Evolutionary conservation across 306 rosid species (phyloP).

Genomic region (Casuarina cunninghamiana): DNA sequence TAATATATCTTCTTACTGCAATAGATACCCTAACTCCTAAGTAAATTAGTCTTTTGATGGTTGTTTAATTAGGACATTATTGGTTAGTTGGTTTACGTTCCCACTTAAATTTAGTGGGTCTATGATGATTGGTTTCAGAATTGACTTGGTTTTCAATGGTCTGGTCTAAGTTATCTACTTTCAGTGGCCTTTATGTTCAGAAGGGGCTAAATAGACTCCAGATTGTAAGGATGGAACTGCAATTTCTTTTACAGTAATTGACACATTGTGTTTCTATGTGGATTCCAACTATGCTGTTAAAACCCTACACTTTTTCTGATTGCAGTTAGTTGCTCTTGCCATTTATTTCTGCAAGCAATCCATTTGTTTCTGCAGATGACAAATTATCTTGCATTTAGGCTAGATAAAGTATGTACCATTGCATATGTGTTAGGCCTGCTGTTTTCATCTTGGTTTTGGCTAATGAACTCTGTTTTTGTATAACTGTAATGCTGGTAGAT

Average conservation of each 20-base stretch:
- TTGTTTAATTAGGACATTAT: background rate
- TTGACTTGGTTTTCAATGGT: background rate
- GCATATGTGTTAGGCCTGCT: background rate
- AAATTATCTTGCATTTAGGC: background rate
- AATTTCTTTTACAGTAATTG: background rate
- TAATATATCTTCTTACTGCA: too few species aligned
- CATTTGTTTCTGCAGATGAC: slow-evolving; percentile 1
- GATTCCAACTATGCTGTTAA: background rate
- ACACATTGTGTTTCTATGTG: background rate
- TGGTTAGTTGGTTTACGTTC: background rate
- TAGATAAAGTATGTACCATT: background rate
- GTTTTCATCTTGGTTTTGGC: slow-evolving; percentile 3
- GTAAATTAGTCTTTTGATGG: background rate
- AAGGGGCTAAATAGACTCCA: background rate
- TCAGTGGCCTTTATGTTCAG: too few species aligned
- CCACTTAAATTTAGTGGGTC: background rate
- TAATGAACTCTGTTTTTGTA: background rate
- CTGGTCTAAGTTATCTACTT: background rate
- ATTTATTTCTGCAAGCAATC: background rate
- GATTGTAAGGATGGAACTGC: background rate
- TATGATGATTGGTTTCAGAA: background rate
- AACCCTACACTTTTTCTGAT: background rate
- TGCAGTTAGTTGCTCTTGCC: background rate
- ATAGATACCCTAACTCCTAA: background rate
- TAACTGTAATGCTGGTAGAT: background rate